These are phyloP conservation scores for Rhizoclosmatium globosum DNA, from an alignment of 192 early-diverging fungal genomes.

Conservation along the genomic window DNA sequence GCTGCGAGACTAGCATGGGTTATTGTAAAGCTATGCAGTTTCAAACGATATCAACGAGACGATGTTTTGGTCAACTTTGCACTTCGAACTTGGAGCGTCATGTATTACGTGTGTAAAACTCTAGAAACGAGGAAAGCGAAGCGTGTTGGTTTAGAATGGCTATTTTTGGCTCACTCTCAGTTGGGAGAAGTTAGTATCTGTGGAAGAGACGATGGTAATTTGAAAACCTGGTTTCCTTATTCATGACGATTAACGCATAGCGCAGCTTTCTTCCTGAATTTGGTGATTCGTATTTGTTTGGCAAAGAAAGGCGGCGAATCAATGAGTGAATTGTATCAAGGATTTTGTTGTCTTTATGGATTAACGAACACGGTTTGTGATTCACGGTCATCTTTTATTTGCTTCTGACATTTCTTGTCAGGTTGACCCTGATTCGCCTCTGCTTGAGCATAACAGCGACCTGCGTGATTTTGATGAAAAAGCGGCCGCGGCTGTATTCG, in stretches of 20 bases:
- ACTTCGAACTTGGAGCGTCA: constrained; percentile 23
- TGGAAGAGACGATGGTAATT: constrained; percentile 17
- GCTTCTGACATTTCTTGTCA: neutral
- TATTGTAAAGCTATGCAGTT: constrained; percentile 15
- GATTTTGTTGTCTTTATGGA: constrained; percentile 37
- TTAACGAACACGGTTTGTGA: constrained; percentile 12
- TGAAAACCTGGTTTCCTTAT: constrained; percentile 4
- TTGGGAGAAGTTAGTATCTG: constrained; percentile 32
- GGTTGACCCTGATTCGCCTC: constrained; percentile 11
- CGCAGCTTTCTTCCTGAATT: constrained; percentile 7
- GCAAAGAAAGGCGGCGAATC: constrained; percentile 1
- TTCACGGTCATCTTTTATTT: neutral
- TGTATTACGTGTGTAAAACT: constrained; percentile 27
- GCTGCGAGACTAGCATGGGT: constrained; percentile 10
- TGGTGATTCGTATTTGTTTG: constrained; percentile 6
- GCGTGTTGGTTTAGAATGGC: constrained; percentile 7
- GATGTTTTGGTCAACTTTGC: neutral
- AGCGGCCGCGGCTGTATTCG: constrained; percentile 26
- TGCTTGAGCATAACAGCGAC: constrained; percentile 24
- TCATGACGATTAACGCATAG: neutral
- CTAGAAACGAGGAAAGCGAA: neutral
- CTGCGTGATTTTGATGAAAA: neutral
- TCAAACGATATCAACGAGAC: neutral
- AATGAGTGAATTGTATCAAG: constrained; percentile 33
- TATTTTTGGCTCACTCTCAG: constrained; percentile 30